Evolutionary conservation across 1,284 basidiomycete species (phyloP), one percentile per base, ranked within the genome.

Genomic region (Ustilago cynodontis): DNA sequence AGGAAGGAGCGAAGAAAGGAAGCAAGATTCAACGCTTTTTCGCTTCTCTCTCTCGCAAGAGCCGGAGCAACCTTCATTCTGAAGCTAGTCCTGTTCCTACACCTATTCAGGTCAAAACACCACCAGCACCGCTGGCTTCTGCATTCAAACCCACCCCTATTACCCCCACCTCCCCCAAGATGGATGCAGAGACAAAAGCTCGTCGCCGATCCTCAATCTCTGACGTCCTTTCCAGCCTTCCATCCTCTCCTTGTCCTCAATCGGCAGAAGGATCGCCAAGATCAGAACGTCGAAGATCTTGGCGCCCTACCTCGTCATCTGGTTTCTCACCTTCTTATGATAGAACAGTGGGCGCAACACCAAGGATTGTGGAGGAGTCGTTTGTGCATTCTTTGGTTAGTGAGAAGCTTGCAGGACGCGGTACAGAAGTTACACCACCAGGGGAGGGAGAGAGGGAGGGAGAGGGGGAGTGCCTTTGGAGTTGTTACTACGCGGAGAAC

Each of bases 21-120:
- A 60, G 39, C 71, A 74, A 69, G 57, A 45, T 75, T 26, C 59
- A 65, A 26, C 66, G 72, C 22, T 75, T 75, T 56, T 76, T 71
- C 53, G 59, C 57, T 31, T 66, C 67, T 16, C 59, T 75, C 9
- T 22, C 60, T 8, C 66, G 67, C 56, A 75, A 71, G 43, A 41
- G 26, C 18, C 52, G 58, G 11, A 1, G 49, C 55, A 22, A 71
- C 57, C 7, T 37, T 60, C 28, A 3, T 6, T 33, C 29, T 3
- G 43, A 67, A 14, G 9, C 54, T 11, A 22, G 11, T n/a, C 9
- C 11, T 22, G 13, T 29, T n/a, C 20, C 43, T 18, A 14, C 20
- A n/a, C 13, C 50, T 29, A 20, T 50, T 31, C n/a, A 11, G 11
- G 4, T 26, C 14, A 49, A 49, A 28, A 53, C 28, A 14, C 9